Evolutionary conservation across 345 rosid species (phyloP).

Genomic region (Limnanthes douglasii): DNA sequence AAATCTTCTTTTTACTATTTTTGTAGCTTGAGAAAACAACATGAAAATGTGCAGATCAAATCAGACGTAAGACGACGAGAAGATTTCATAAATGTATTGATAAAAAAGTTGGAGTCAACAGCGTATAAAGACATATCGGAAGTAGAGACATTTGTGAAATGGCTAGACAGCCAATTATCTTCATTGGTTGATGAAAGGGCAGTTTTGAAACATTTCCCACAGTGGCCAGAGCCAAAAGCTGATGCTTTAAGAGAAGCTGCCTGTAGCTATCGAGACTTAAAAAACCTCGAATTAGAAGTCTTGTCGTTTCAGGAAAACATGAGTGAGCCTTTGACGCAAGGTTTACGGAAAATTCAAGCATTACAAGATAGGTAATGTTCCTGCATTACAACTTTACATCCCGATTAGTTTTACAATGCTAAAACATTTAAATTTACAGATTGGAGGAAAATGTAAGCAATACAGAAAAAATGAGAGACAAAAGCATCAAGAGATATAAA

Average conservation of each 20-base stretch:
- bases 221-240: conserved; percentile 88
- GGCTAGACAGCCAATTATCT: conserved; percentile 73
- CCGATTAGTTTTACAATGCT: no score
- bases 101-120: conserved; percentile 62
- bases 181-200: conserved; percentile 91
- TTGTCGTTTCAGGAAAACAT: conserved; percentile 40
- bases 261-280: conserved; percentile 48
- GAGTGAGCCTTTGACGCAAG: conserved; percentile 31
- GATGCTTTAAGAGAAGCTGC: conserved; percentile 88
- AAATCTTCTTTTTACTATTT: no score
- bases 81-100: conserved; percentile 47
- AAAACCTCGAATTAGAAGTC: conserved; percentile 46
- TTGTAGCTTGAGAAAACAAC: no score
- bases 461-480: conserved; percentile 51
- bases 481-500: conserved; percentile 48
- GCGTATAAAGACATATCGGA: conserved; percentile 45
- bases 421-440: conserved; percentile 27
- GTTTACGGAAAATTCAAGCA: conserved; percentile 46
- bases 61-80: conserved; percentile 66
- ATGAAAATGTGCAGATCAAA: conserved; percentile 39
- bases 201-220: conserved; percentile 79
- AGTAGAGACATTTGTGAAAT: conserved; percentile 62
- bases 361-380: conserved; percentile 98
- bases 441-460: conserved; percentile 52
- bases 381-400: no score